Evolutionary conservation across 352 stramenopile genomes (phyloP).

Genomic region (Phytophthora boehmeriae): DNA sequence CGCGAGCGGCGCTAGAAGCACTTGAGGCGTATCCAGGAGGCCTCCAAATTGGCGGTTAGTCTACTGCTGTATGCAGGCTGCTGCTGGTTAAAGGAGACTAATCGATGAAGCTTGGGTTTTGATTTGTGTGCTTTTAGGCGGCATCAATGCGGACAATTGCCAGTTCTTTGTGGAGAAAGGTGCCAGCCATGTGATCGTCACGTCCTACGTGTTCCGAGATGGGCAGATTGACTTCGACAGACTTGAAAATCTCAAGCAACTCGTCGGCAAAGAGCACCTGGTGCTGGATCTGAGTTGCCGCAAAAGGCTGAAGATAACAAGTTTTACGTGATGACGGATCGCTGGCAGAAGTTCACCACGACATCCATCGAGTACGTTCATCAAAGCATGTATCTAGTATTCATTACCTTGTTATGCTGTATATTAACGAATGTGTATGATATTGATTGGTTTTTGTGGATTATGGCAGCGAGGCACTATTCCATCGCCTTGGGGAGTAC

Average conservation of each 20-base stretch:
- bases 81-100: background rate
- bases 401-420: background rate
- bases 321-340: constrained; percentile 97
- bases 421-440: background rate
- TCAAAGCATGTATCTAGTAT: background rate
- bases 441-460: constrained; percentile 1
- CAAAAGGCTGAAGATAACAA: constrained; percentile 83
- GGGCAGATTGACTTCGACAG: constrained; percentile 90
- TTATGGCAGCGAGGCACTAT: constrained; percentile 70
- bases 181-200: constrained; percentile 99
- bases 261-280: constrained; percentile 82
- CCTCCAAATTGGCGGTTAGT: constrained; percentile 94
- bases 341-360: constrained; percentile 97
- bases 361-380: constrained; percentile 83
- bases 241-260: constrained; percentile 65
- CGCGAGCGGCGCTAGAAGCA: constrained; percentile 87
- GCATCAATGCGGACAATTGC: constrained; percentile 94
- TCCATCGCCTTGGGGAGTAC: constrained; percentile 90
- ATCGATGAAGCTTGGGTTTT: background rate
- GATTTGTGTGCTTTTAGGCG: constrained; percentile 40
- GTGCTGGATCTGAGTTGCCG: constrained; percentile 97
- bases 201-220: constrained; percentile 96
- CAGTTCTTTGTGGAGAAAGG: constrained; percentile 93
- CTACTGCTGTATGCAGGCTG: background rate
- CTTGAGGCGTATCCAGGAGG: constrained; percentile 90